phyloP scores from a whole-genome alignment of 352 stramenopile species.

The Thraustotheca clavata region DNA sequence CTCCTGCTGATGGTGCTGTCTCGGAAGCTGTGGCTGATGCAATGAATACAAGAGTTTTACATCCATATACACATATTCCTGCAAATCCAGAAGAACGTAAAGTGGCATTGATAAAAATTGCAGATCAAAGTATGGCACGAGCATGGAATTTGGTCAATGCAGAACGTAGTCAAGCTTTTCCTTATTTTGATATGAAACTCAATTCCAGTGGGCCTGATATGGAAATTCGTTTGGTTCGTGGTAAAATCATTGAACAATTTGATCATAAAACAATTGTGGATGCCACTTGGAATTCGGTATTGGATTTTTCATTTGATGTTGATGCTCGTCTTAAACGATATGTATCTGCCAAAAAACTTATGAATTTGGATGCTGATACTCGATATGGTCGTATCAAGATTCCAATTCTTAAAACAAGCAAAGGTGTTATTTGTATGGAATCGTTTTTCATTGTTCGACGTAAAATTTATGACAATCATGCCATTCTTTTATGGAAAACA shows the following conservation, averaged over 20 bases:
- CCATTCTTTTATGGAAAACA: conserved; percentile 62
- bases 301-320: conserved; percentile 69
- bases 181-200: conserved; percentile 67
- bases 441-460: conserved; percentile 67
- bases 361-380: conserved; percentile 71
- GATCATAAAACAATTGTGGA: conserved; percentile 53
- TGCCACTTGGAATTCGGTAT: conserved; percentile 66
- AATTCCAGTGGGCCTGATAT: conserved; percentile 73
- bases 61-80: neutral
- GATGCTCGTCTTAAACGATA: conserved; percentile 43
- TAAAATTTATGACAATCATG: conserved; percentile 41
- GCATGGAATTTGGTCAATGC: conserved; percentile 20
- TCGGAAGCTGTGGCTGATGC: neutral
- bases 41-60: neutral
- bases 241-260: conserved; percentile 43
- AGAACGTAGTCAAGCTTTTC: conserved; percentile 34
- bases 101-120: conserved; percentile 41
- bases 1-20: conserved; percentile 32
- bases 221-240: conserved; percentile 67
- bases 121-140: conserved; percentile 41
- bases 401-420: conserved; percentile 51
- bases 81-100: conserved; percentile 44
- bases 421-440: conserved; percentile 62
- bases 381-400: conserved; percentile 69
- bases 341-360: conserved; percentile 33